These are phyloP conservation scores for Cladosporium phlei DNA, from an alignment of 2,329 filamentous ascomycete species.

Conservation along the genomic window DNA sequence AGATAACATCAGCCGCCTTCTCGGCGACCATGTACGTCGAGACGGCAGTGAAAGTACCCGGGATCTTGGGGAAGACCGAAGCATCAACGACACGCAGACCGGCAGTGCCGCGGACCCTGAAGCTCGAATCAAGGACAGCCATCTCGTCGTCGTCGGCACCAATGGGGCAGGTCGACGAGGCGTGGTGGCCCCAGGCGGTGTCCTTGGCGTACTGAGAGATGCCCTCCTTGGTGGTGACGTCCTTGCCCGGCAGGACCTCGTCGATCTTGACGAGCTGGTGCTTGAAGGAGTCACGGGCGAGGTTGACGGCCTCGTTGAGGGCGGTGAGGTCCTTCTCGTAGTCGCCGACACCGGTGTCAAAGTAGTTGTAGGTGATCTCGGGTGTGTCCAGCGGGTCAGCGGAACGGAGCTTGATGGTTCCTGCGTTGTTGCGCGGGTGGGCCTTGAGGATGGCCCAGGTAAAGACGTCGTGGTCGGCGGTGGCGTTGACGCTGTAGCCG, in stretches of 20 bases:
- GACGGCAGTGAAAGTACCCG: slow-evolving; percentile 50
- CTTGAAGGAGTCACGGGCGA: slow-evolving; percentile 42
- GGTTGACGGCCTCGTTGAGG: slow-evolving; percentile 51
- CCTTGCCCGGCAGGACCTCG: slow-evolving; percentile 40
- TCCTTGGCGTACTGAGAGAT: slow-evolving; percentile 47
- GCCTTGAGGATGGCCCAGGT: slow-evolving; percentile 55
- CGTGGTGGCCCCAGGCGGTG: slow-evolving; percentile 55
- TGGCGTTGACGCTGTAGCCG: slow-evolving; percentile 45
- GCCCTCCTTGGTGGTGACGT: slow-evolving; percentile 40
- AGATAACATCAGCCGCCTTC: slow-evolving; percentile 58
- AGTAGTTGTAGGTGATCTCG: slow-evolving; percentile 59
- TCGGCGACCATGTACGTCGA: slow-evolving; percentile 55
- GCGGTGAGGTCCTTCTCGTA: slow-evolving; percentile 44
- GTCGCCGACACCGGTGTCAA: slow-evolving; percentile 41
- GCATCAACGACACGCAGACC: slow-evolving; percentile 60
- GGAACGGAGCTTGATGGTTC: slow-evolving; percentile 57
- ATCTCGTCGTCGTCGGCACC: slow-evolving; percentile 50
- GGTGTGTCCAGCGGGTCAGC: slow-evolving; percentile 61
- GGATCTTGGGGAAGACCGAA: slow-evolving; percentile 52
- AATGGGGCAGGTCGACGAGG: slow-evolving; percentile 52
- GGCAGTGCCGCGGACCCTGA: slow-evolving; percentile 53
- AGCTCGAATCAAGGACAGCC: slow-evolving; percentile 54
- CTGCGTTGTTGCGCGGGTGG: slow-evolving; percentile 57
- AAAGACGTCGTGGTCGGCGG: slow-evolving; percentile 42
- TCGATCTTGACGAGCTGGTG: slow-evolving; percentile 32